Base-by-base conservation (phyloP, 192 early-diverging fungal species). In the Linnemannia zychae region DNA sequence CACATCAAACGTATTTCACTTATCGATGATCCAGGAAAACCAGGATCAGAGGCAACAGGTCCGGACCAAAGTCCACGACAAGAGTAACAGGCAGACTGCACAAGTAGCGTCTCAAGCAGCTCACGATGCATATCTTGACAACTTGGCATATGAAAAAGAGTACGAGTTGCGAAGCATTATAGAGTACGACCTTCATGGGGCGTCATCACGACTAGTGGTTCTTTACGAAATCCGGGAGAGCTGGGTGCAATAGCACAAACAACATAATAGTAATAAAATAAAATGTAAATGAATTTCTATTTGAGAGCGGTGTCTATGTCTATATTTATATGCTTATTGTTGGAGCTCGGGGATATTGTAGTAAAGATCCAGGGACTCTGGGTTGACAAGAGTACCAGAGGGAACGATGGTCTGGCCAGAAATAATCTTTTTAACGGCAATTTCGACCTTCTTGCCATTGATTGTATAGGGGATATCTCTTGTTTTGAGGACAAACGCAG, bases 391-490 rank as follows among this genome's bases (percentile, higher is more conserved):
- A 0, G 97, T 96, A 6, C 92, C 93, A 57, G 91, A 92, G 40
- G 96, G 93, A n/a, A 94, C 88, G 11, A 97, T 91, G 13, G 89
- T 96, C 79, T 95, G 93, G 12, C 97, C 97, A 7, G 93, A 92
- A 34, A 95, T 82, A 91, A 91, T 98, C 88, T 77, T 91, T 87
- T 99, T 99, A 67, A 99, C 97, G 1, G 97, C 98, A 44, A 99
- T 93, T 86, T 99, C 98, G 16, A 99, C 97, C 88, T 99, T 99
- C 80, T 99, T 99, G 50, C 98, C 97, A 67, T 97, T 99, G 74
- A 96, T 90, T 1, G 98, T 99, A 88, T 99, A 95, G 50, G 98
- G 98, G 86, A 99, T 97, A 67, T 96, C 95, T 7, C 84, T 77
- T 68, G 95, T 94, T 12, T 92, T 89, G 65, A 99, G 88, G 47